Conservation (phyloP, 306 rosid species). For the Malus orientalis region DNA sequence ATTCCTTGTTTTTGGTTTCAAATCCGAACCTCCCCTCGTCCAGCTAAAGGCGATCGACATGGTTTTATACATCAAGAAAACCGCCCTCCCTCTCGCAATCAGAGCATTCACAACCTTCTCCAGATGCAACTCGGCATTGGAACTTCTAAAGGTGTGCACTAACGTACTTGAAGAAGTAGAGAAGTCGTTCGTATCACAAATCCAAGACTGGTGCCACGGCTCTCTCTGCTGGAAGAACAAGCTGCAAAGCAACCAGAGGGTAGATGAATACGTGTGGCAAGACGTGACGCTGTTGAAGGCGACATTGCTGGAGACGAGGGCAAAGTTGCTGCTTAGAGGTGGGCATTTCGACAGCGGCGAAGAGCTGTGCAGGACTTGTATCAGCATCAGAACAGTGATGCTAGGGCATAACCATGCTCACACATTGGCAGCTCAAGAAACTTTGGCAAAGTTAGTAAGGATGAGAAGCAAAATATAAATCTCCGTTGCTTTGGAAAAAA, state of each 20-base stretch:
- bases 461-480: constrained; percentile 64
- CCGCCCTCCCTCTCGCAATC: constrained; percentile 79
- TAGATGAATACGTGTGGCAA: constrained; percentile 87
- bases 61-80: constrained; percentile 61
- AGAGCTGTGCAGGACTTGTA: constrained; percentile 77
- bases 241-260: constrained; percentile 50
- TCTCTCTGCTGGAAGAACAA: constrained; percentile 79
- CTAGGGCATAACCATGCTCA: constrained; percentile 75
- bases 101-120: constrained; percentile 73
- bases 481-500: constrained; percentile 4
- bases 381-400: constrained; percentile 86
- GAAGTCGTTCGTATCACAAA: constrained; percentile 77
- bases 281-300: constrained; percentile 83
- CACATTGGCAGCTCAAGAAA: constrained; percentile 83
- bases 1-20: constrained; percentile 84
- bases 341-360: constrained; percentile 69
- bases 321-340: constrained; percentile 67
- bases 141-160: constrained; percentile 76
- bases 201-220: constrained; percentile 74
- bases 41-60: constrained; percentile 56
- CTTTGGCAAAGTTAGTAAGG: constrained; percentile 71
- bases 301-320: constrained; percentile 74
- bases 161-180: constrained; percentile 83
- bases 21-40: constrained; percentile 67
- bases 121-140: constrained; percentile 71